Percentiles rank a stretch among this genome's conserved stretches.
These are phyloP conservation scores for Puccinia horiana DNA, from an alignment of 1,284 basidiomycete species.

Conservation along the genomic window DNA sequence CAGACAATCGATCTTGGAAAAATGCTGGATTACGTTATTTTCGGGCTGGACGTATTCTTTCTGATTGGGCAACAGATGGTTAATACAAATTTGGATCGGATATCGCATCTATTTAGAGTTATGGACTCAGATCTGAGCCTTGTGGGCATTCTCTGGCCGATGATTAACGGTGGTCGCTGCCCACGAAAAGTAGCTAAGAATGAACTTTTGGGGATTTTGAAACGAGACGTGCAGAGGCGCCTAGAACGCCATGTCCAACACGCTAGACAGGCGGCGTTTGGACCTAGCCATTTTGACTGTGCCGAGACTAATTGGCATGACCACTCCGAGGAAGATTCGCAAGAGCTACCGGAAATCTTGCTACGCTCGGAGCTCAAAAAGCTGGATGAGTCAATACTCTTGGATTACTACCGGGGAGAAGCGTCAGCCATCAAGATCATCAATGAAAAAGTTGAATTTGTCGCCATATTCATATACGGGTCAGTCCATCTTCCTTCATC, in stretches of 20 bases:
- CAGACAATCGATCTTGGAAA: slow-evolving; percentile 26
- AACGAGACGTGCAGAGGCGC: slow-evolving; percentile 7
- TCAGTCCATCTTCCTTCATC: background rate
- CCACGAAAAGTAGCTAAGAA: slow-evolving; percentile 28
- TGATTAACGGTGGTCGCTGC: background rate
- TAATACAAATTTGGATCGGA: slow-evolving; percentile 2
- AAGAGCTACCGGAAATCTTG: slow-evolving; percentile 43
- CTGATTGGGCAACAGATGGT: slow-evolving; percentile 25
- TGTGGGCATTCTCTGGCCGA: slow-evolving; percentile 25
- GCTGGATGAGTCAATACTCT: slow-evolving; percentile 24
- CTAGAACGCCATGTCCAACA: slow-evolving; percentile 5
- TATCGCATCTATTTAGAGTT: slow-evolving; percentile 39
- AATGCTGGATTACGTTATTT: slow-evolving; percentile 44
- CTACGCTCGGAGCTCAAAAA: slow-evolving; percentile 30
- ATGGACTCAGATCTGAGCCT: slow-evolving; percentile 46
- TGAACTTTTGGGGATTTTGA: slow-evolving; percentile 29
- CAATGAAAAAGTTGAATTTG: slow-evolving; percentile 37
- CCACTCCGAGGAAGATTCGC: background rate
- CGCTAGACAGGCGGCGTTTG: background rate
- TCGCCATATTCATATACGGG: slow-evolving; percentile 47
- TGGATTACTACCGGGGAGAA: slow-evolving; percentile 25
- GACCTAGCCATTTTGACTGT: background rate
- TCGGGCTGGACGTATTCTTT: slow-evolving; percentile 40
- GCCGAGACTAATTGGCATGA: background rate
- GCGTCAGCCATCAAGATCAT: slow-evolving; percentile 15